These are phyloP conservation scores for Oryza meridionalis DNA, from an alignment of 176 grass and related monocot genomes.

Conservation along the genomic window DNA sequence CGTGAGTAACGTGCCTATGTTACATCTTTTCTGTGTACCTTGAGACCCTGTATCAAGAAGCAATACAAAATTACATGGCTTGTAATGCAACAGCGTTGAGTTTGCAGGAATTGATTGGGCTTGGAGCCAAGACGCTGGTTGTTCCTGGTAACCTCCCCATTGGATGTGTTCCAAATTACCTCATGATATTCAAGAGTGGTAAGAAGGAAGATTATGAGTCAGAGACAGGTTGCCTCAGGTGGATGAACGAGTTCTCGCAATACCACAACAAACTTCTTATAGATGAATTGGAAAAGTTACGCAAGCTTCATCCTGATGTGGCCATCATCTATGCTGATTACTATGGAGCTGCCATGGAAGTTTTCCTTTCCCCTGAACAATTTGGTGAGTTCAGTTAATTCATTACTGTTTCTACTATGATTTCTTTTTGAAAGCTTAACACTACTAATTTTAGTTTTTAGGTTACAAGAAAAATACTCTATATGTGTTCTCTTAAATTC, in stretches of 20 bases:
- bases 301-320: constrained; percentile 52
- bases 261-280: constrained; percentile 73
- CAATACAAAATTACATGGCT: neutral
- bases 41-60: neutral
- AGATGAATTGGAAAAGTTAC: constrained; percentile 55
- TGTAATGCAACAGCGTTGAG: constrained; percentile 13
- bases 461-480: constrained; percentile 13
- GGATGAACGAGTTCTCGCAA: constrained; percentile 78
- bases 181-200: constrained; percentile 62
- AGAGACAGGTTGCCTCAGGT: constrained; percentile 75
- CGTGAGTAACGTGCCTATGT: constrained; percentile 40
- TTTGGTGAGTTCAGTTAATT: constrained; percentile 58
- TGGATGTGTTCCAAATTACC: constrained; percentile 69
- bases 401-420: neutral
- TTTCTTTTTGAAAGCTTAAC: neutral
- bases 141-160: constrained; percentile 91
- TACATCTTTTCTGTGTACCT: neutral
- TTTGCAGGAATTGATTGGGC: constrained; percentile 72
- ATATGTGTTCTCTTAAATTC: neutral
- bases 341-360: constrained; percentile 69
- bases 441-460: constrained; percentile 3
- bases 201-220: constrained; percentile 73
- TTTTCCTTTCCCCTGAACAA: constrained; percentile 57
- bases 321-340: constrained; percentile 83
- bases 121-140: constrained; percentile 75